Evolutionary conservation across 345 rosid species (phyloP), one percentile per base, ranked within the genome.

Genomic region (Gossypium turneri): DNA sequence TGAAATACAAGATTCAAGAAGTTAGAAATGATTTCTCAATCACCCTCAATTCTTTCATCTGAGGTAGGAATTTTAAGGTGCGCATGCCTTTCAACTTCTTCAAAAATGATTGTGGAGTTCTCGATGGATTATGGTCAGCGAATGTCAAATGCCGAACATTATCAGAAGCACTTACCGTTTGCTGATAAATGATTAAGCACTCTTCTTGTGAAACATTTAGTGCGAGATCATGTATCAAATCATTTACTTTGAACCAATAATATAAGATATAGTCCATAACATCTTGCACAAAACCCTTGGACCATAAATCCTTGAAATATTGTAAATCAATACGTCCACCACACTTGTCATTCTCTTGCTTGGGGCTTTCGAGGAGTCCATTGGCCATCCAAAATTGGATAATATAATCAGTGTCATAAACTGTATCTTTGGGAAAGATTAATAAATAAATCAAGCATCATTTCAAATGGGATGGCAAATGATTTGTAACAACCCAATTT

Each of bases 211-310:
- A 57, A 1, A 22, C 2, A 57, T 57, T 3, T 57, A 22, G 8
- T 57, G 29, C 15, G 12, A 57, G 61, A 57, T 57, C 61, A 11
- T 57, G 61, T 22, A 34, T 57, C 10, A 57, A 5, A 22, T 57
- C 29, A 57, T 57, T 16, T 27, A 57, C 3, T 57, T 22, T 57
- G 6, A 57, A 57, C 0, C 1, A 0, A 20, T 9, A 57, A 57
- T 0, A 22, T 9, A 0, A 57, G 0, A 3, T 11, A 0, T 9
- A 9, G 1, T 22, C 13, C 3, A 0, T 0, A 10, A 56, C 60
- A 56, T 56, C 60, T 56, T 56, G 61, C 27, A 57, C 24, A 9
- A 57, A 57, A 10, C 61, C 24, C 61, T 24, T 20, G 10, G 29
- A 20, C 61, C 15, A 57, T 57, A 57, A 22, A 10, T 57, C 29